Conservation (phyloP, 2,329 filamentous ascomycete genomes). For the Alternaria rosae region DNA sequence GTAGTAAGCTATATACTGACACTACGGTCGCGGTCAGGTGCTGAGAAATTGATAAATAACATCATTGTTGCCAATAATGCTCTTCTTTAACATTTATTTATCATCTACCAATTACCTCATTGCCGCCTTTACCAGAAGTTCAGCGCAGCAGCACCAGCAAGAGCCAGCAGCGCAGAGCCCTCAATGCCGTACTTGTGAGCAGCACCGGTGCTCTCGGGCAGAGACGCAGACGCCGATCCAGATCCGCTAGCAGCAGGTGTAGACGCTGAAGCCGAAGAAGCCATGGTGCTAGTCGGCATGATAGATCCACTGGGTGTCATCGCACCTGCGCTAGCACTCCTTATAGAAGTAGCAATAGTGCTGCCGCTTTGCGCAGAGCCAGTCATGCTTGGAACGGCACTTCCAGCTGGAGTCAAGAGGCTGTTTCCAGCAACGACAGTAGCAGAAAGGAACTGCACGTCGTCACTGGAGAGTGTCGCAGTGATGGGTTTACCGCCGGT, state of each 20-base stretch:
- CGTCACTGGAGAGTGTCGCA: slow-evolving; percentile 22
- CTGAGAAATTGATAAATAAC: not conserved
- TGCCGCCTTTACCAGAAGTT: slow-evolving; percentile 21
- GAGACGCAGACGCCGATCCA: slow-evolving; percentile 15
- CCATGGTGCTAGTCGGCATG: not conserved
- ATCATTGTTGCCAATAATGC: not conserved
- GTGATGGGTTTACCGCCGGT: slow-evolving; percentile 16
- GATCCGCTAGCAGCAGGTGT: slow-evolving; percentile 10
- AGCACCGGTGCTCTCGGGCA: slow-evolving; percentile 30
- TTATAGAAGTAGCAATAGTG: slow-evolving; percentile 7
- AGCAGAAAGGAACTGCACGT: slow-evolving; percentile 31
- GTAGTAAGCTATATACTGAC: not conserved
- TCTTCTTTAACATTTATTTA: not conserved
- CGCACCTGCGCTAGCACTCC: slow-evolving; percentile 5
- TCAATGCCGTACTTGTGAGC: slow-evolving; percentile 29
- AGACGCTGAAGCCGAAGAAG: slow-evolving; percentile 5
- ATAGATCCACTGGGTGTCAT: slow-evolving; percentile 1
- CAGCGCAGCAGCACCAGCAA: slow-evolving; percentile 32
- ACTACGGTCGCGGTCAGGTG: not conserved
- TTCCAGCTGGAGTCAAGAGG: slow-evolving; percentile 25
- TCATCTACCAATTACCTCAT: not conserved
- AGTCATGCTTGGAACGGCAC: slow-evolving; percentile 6
- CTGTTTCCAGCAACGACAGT: slow-evolving; percentile 32
- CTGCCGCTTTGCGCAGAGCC: slow-evolving; percentile 9
- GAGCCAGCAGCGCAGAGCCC: slow-evolving; percentile 26